phyloP scores from a whole-genome alignment of 495 filamentous ascomycete species.

The Tuber calosporum region DNA sequence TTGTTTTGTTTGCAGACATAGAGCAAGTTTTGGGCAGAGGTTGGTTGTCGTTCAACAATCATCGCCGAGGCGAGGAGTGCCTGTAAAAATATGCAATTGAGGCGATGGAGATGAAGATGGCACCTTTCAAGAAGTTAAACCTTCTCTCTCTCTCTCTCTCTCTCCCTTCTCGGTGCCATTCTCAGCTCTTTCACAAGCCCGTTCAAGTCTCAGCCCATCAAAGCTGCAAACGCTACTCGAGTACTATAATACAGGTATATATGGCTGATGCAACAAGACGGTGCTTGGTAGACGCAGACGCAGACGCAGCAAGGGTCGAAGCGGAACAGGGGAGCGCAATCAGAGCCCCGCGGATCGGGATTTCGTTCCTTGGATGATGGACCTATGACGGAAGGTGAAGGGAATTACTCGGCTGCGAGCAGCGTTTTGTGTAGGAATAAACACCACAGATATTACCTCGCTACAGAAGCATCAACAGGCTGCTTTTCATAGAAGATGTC shows the following conservation, averaged over 20 bases:
- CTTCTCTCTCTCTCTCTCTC: background rate
- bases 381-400: slow-evolving; percentile 36
- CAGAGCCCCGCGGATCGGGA: slow-evolving; percentile 34
- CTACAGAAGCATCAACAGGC: background rate
- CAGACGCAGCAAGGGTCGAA: slow-evolving; percentile 14
- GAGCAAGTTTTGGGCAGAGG: background rate
- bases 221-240: background rate
- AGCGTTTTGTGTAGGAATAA: background rate
- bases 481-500: background rate
- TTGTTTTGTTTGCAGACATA: background rate
- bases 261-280: background rate
- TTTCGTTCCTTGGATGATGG: slow-evolving; percentile 28
- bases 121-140: background rate
- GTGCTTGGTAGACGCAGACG: background rate
- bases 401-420: background rate
- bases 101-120: background rate
- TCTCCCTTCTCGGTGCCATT: background rate
- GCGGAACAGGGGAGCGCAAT: slow-evolving; percentile 20
- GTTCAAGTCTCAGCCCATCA: background rate
- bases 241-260: no score
- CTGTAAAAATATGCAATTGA: background rate
- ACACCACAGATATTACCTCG: background rate
- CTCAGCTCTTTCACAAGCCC: background rate
- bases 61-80: background rate
- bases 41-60: background rate